Conservation (phyloP, 139 green algal genomes). For the Tetradesmus obliquus region DNA sequence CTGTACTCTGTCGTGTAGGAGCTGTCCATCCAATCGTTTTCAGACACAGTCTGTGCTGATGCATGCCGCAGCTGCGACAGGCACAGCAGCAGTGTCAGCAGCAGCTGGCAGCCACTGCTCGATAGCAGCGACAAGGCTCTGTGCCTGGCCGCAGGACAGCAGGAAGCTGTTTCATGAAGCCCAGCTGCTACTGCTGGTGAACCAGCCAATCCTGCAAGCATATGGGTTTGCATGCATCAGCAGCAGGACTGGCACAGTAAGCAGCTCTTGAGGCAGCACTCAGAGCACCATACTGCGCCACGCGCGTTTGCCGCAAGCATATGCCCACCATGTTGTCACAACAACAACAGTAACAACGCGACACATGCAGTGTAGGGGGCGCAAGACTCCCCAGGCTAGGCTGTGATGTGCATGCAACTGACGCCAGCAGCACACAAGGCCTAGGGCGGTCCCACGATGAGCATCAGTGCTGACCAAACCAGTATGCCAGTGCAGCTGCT, state of each 20-base stretch:
- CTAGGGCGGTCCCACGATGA: background rate
- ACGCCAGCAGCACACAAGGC: background rate
- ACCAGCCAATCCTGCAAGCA: background rate
- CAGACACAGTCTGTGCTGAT: background rate
- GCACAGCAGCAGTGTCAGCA: background rate
- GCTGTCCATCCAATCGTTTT: constrained; percentile 1
- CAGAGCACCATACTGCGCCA: background rate
- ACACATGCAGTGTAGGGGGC: no score
- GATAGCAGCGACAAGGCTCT: background rate
- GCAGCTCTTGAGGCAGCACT: background rate
- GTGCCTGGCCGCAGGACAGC: background rate
- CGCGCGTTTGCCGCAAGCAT: no score
- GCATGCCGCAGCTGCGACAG: background rate
- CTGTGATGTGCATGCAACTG: background rate
- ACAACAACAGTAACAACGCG: no score
- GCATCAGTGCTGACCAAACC: background rate
- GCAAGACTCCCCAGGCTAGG: no score
- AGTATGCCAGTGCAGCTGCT: background rate
- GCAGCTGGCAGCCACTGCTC: background rate
- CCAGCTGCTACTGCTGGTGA: background rate
- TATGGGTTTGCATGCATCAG: background rate
- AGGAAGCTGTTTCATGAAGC: background rate
- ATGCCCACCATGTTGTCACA: no score
- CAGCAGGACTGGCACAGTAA: background rate
- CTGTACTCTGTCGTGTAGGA: constrained; percentile 10